Base-by-base conservation (phyloP, 2,329 filamentous ascomycete genomes). In the Sclerotinia spermophila region DNA sequence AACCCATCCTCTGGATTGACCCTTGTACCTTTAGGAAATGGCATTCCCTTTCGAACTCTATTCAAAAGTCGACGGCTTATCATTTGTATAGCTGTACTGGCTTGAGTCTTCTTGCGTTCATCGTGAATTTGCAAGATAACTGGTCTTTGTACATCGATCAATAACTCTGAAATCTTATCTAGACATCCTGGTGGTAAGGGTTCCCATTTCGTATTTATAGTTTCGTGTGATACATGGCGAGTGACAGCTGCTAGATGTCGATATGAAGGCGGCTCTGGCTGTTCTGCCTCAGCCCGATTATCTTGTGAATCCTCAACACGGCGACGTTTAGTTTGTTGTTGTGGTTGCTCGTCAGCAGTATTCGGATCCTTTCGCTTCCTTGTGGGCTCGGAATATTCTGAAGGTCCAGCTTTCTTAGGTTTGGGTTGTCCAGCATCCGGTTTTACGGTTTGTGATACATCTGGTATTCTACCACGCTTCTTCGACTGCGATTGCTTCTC, bases 151-250 rank as follows among this genome's bases (percentile, higher is more conserved):
- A 87, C 85, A 73, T 88, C 84, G 33, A 83, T 81, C 44, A 93
- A 81, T 40, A 92, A 82, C 24, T 82, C 79, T 27, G 83, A 81
- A n/a, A 90, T 83, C 67, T 85, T 84, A 11, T 84, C 81, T 69
- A 91, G 80, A 56, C 89, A 86, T 35, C 83, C 80, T 10, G 81
- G 78, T 6, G 86, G 83, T 7, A 92, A 83, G 8, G 86, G 82
- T 3, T 83, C 82, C 90, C 90, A 93, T 77, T 90, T 92, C 56
- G 89, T 81, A 56, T 91, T 85, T 71, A 96, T 91, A 51, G 84
- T 86, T 40, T 86, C 84, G 72, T 85, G 86, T n/a, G 88, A 86
- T 58, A 93, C 82, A 56, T 82, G 82, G 48, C 83, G 84, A 19
- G 82, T 84, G 42, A 82, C 82, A 21, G 86, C 79, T 10, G 83